Evolutionary conservation across 441 rosid species (phyloP), one percentile per base, ranked within the genome.

Genomic region (Pelargonium fulgidum): DNA sequence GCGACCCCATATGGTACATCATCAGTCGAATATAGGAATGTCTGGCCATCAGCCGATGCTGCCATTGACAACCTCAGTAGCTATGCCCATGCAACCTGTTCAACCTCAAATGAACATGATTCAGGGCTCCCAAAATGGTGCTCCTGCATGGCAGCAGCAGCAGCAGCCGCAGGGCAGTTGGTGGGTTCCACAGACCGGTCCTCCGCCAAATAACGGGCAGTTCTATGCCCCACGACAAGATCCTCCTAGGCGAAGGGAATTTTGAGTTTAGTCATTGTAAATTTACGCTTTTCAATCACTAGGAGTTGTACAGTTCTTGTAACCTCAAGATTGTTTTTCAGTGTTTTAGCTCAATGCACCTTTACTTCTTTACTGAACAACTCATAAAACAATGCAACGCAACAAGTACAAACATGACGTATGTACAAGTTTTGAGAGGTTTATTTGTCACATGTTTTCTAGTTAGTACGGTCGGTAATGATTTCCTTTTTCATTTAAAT

Each of bases 161-260:
- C 58, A 52, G 17, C 58, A 1, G 7, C 58, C 14, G 58, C 19
- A 17, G 14, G 81, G 77, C 0, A 19, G 67, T 17, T 71, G 76
- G 72, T 29, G 70, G 78, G 78, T n/a, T 63, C 79, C 78, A 2
- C 70, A 65, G 0, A 29, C 75, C 2, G 75, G 20, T 3, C 81
- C 68, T 33, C 2, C 7, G 10, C 62, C 69, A 1, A 45, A 68
- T 16, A 81, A 75, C 0, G 72, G 74, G 13, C 85, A 70, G 56
- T 66, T 22, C 52, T 71, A 68, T 12, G 78, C 58, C 16, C 58
- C 58, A 9, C 19, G 8, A n/a, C 58, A n/a, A n/a, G 58, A 52
- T 2, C 58, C 7, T n/a, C 20, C 58, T 3, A 52, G 58, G 58
- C 58, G 58, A n/a, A n/a, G 58, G 58, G 17, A 52, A n/a, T 52